Base-by-base conservation (phyloP, 352 stramenopile species). In the Ophiocytium majus region DNA sequence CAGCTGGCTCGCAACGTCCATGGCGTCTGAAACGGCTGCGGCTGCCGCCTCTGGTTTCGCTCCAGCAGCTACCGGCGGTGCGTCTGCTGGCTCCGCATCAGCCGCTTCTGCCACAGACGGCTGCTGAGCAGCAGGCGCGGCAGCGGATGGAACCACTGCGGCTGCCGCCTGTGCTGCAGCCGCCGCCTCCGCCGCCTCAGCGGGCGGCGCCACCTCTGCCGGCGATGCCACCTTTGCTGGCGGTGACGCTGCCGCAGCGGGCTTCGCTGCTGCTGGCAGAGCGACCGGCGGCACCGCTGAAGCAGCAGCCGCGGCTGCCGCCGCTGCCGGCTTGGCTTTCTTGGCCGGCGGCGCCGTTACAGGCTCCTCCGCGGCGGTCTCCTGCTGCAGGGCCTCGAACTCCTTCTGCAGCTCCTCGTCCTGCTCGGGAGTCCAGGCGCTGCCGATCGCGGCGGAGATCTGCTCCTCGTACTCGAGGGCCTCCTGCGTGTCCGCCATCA, bases 401-500 rank as follows among this genome's bases (percentile, higher is more conserved):
- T 89, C 86, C 63, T 37, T 66, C 31, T 89, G 75, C 10, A 89
- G 80, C 32, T 88, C 81, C 9, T 85, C 71, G 34, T 89, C 86
- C 31, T 82, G 83, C 23, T 82, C 86, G 0, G 86, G 50, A 10
- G 83, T 84, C 86, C 83, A 89, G 19, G 80, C 83, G 19, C 83
- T 80, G 0, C 76, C 83, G n/a, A 89, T 86, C 23, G 83, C 71
- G 37, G 74, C 64, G 31, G 84, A 89, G 64, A 89, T 86, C 81
- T 89, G 66, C 83, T 88, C 66, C 49, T 86, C 81, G 64, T 89
- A 89, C 1, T 82, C 86, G 32, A 89, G 83, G 23, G 43, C 71
- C 50, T 89, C 86, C 49, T 83, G 81, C 1, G 86, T 89, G 86
- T 89, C 86, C 32, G 78, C 86, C 86, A 89, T 89, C 1, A 89